phyloP scores from a whole-genome alignment of 371 early-diverging fungal species.

The Funneliformis caledonium region DNA sequence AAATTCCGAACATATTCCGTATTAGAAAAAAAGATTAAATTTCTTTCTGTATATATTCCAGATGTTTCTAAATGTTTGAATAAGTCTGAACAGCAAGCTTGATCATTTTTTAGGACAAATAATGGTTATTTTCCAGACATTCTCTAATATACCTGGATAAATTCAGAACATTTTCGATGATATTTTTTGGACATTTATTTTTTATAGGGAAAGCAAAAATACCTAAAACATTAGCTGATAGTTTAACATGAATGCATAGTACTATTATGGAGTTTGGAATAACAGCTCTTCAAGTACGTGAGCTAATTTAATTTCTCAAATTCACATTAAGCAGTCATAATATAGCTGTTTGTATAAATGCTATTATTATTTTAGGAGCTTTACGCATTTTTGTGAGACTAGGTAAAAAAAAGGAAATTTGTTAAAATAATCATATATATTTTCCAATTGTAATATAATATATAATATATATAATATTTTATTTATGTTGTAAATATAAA shows the following conservation, averaged over 20 bases:
- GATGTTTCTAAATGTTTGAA: no score
- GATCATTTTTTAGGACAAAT: no score
- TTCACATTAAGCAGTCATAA: conserved; percentile 78
- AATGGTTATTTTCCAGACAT: no score
- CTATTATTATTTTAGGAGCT: conserved; percentile 78
- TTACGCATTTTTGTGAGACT: conserved; percentile 85
- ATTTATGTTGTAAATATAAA: conserved; percentile 46
- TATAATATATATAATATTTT: background rate
- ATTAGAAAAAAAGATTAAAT: no score
- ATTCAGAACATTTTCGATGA: no score
- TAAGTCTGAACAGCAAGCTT: no score
- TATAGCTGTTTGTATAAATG: conserved; percentile 79
- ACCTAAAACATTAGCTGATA: conserved; percentile 89
- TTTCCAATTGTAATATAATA: background rate
- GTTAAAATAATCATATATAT: background rate
- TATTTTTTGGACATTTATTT: conserved; percentile 9
- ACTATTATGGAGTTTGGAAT: conserved; percentile 89
- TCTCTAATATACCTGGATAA: no score
- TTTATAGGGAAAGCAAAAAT: conserved; percentile 84
- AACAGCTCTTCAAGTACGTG: conserved; percentile 72
- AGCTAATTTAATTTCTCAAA: conserved; percentile 85
- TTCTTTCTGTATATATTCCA: no score
- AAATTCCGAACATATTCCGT: no score
- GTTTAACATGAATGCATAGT: conserved; percentile 80
- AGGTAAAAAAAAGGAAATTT: conserved; percentile 48